Evolutionary conservation across 345 rosid species (phyloP), one percentile per base, ranked within the genome.

Genomic region (Durio zibethinus): DNA sequence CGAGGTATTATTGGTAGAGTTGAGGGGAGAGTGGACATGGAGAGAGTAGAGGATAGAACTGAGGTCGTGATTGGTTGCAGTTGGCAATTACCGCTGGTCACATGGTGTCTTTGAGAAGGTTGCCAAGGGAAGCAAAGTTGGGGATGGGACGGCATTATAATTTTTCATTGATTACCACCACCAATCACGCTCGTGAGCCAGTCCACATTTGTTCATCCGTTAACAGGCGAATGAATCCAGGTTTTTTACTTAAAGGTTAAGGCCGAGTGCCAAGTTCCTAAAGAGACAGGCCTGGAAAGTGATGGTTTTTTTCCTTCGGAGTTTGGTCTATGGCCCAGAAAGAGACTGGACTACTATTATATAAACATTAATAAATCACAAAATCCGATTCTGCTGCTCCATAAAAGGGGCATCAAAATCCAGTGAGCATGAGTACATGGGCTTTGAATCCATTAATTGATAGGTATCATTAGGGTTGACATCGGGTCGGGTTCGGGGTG

Each of bases 61-160:
- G 18, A 21, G 29, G 10, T n/a, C 5, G 4, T 76, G 65, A 80
- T 77, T 47, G 77, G 2, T 15, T 3, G 78, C 82, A 81, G 90
- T 85, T 88, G 89, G 83, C 83, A 1, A 3, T 61, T 72, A 85
- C 78, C 90, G 86, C 86, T 86, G 86, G 62, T 79, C 88, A 86
- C 87, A 83, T 88, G 87, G 83, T 75, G 31, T 14, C 31, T 35
- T 20, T 18, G 43, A 35, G 9, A 52, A 16, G 57, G 21, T 18
- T 7, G 52, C 33, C 10, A 35, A 4, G 0, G 68, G 18, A 45
- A 43, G 73, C 53, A 43, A 23, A 23, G 56, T 15, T 23, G 31
- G 45, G 21, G 16, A 61, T 21, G 53, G 78, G 27, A 29, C 25
- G 47, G 67, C 50, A 43, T 47, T 35, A 36, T 68, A 16, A 70